Conservation (phyloP, 345 rosid genomes). For the Boechera divaricarpa region DNA sequence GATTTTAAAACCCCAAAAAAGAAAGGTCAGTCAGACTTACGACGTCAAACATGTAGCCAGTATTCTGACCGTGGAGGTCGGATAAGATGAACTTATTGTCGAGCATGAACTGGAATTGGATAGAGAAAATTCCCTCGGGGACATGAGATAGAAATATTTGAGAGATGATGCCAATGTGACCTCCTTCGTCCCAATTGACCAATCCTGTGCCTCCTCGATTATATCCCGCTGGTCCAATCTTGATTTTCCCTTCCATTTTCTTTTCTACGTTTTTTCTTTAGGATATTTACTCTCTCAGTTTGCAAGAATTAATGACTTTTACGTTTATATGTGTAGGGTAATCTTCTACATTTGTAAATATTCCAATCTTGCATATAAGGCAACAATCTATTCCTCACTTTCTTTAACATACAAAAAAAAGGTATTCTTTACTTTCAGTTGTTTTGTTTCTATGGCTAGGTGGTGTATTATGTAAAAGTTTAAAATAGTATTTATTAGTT, state of each 20-base stretch:
- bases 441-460: too few relatives aligned
- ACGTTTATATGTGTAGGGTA: background rate
- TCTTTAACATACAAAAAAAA: too few relatives aligned
- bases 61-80: constrained; percentile 19
- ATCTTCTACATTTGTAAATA: background rate
- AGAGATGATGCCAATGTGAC: constrained; percentile 32
- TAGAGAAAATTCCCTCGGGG: constrained; percentile 8
- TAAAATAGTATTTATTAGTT: too few relatives aligned
- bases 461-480: too few relatives aligned
- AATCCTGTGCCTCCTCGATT: constrained; percentile 5
- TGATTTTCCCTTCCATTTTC: constrained; percentile 37
- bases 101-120: constrained; percentile 32
- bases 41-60: constrained; percentile 36
- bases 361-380: background rate
- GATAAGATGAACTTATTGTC: constrained; percentile 32
- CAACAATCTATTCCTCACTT: too few relatives aligned
- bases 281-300: background rate
- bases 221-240: constrained; percentile 36
- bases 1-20: too few relatives aligned
- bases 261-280: background rate
- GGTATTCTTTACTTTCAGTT: too few relatives aligned
- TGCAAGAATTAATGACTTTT: background rate
- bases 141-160: background rate
- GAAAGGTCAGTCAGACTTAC: constrained; percentile 16
- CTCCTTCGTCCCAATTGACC: constrained; percentile 33